Evolutionary conservation across 192 early-diverging fungal species (phyloP), one percentile per base, ranked within the genome.

Genomic region (Entophlyctis helioformis): DNA sequence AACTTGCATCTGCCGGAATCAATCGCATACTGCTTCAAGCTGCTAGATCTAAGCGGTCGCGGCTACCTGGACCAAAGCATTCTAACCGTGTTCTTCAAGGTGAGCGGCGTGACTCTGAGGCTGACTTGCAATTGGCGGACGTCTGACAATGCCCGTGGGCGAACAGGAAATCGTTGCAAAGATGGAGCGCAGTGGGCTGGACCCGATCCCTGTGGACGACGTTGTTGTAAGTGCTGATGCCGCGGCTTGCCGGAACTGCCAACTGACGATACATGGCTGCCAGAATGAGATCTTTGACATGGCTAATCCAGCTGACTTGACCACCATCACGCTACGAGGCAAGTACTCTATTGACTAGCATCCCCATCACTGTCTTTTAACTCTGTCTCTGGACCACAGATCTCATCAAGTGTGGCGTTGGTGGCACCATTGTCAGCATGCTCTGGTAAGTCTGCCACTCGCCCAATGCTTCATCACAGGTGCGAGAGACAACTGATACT

Each of bases 201-300:
- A 75, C 4, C 42, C 60, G 2, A 40, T 66, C 10, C 38, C 42
- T 5, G 57, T 63, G 31, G 49, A 43, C 2, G 64, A 75, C 51
- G 60, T 71, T 25, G 55, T 57, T 31, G 63, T 64, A 44, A 19
- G 47, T 16, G 28, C n/a, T n/a, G n/a, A n/a, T 31, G 11, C 11
- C 29, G 29, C 6, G 6, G 6, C 6, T 4, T 31, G 29, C 29
- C 4, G 29, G 29, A 31, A 31, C 29, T 31, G 29, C 6, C 11
- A n/a, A n/a, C 29, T 11, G 4, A 11, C 29, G 4, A 4, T 31
- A 31, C 29, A 8, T 31, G 29, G 29, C 29, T 16, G 20, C 12
- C 39, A 71, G 67, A 72, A 76, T 48, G 74, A 76, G 47, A 60
- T 76, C 11, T 75, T 74, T 51, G 74, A 76, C 46, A 76, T 76